These are phyloP conservation scores for Diaporthe velutina DNA, from an alignment of 2,329 filamentous ascomycete genomes.

Conservation along the genomic window DNA sequence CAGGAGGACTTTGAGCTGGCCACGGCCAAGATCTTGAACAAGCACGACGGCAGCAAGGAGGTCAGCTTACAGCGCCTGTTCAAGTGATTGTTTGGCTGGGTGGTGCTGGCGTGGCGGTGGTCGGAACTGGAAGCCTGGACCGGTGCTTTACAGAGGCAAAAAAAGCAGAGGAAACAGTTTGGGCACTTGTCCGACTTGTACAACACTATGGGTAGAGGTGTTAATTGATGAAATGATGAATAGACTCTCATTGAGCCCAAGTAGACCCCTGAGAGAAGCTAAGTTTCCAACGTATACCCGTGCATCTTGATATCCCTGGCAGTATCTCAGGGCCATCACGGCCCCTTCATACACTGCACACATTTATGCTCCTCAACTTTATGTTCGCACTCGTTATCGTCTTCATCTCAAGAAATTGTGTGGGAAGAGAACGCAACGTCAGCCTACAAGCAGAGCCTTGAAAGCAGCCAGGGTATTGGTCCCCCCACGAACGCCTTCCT, in stretches of 20 bases:
- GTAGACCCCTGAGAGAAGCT: not conserved
- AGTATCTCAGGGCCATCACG: too few relatives aligned
- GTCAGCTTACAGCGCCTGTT: constrained; percentile 57
- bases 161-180: not conserved
- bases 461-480: too few relatives aligned
- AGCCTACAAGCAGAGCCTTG: too few relatives aligned
- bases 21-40: constrained; percentile 99
- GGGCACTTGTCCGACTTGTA: constrained; percentile 29
- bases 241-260: constrained; percentile 28
- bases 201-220: constrained; percentile 32
- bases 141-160: not conserved
- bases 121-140: not conserved
- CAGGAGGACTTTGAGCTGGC: constrained; percentile 99
- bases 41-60: constrained; percentile 95
- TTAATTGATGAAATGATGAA: constrained; percentile 39
- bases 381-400: too few relatives aligned
- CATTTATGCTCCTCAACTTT: too few relatives aligned
- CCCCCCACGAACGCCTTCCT: too few relatives aligned
- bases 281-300: not conserved
- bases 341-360: too few relatives aligned
- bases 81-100: constrained; percentile 30
- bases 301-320: too few relatives aligned
- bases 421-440: too few relatives aligned
- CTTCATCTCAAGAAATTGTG: too few relatives aligned
- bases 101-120: not conserved